Percentiles rank a stretch among this genome's conserved stretches.
These are phyloP conservation scores for Schrenkiella parvula DNA, from an alignment of 345 rosid genomes.

Conservation along the genomic window DNA sequence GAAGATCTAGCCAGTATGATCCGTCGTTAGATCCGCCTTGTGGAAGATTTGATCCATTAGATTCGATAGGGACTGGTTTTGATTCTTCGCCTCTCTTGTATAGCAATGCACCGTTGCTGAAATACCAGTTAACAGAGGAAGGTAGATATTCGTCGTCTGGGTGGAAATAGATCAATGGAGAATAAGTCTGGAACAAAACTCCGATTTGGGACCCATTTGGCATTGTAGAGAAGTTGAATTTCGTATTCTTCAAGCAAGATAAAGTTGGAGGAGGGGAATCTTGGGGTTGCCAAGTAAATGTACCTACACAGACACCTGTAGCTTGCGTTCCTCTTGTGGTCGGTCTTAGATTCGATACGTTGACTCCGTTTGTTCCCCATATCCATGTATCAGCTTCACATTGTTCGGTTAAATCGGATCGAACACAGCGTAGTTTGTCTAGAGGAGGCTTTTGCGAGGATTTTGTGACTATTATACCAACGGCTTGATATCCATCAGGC, in stretches of 20 bases:
- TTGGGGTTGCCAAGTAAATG: constrained; percentile 47
- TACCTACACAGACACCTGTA: constrained; percentile 55
- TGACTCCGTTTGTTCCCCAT: constrained; percentile 55
- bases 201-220: constrained; percentile 53
- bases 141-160: constrained; percentile 70
- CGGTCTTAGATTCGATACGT: constrained; percentile 45
- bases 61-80: constrained; percentile 42
- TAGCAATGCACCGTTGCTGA: constrained; percentile 66
- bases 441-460: constrained; percentile 59
- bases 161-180: constrained; percentile 67
- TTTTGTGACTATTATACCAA: constrained; percentile 61
- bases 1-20: constrained; percentile 77
- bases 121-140: constrained; percentile 75
- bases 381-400: constrained; percentile 45
- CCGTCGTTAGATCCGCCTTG: constrained; percentile 76
- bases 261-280: constrained; percentile 20
- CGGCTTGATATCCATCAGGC: constrained; percentile 60
- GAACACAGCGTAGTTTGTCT: constrained; percentile 61
- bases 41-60: constrained; percentile 79
- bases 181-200: constrained; percentile 44
- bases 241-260: constrained; percentile 59
- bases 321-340: constrained; percentile 44
- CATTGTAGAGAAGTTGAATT: constrained; percentile 45
- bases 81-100: constrained; percentile 66
- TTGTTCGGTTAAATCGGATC: constrained; percentile 62